Base-by-base conservation (phyloP, 1,284 basidiomycete species). In the Cystobasidium sp. region DNA sequence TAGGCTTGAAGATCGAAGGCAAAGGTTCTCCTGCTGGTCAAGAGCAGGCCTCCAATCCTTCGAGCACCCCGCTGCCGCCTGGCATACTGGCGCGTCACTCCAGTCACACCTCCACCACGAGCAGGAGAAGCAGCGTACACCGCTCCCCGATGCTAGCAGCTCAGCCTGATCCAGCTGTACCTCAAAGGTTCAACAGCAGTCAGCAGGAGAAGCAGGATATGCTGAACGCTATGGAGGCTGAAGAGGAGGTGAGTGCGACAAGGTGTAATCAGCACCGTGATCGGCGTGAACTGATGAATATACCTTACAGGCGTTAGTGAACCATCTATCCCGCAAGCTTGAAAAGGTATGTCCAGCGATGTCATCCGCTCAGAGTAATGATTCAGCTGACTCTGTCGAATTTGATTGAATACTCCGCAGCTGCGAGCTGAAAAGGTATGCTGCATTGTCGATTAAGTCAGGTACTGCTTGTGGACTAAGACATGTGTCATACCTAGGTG, bases 341-440 rank as follows among this genome's bases (percentile, higher is more conserved):
- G 69, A 71, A 41, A 71, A 71, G 59, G 69, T 71, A 49, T 39
- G 52, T 6, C 14, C 47, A n/a, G n/a, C n/a, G n/a, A n/a, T n/a
- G n/a, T n/a, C n/a, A n/a, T n/a, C n/a, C n/a, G n/a, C n/a, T n/a
- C n/a, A n/a, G n/a, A n/a, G n/a, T n/a, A n/a, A n/a, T 9, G 18
- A 12, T 8, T 14, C 5, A 43, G 7, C 44, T 43, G 41, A 44
- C 24, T 20, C 1, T 10, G 41, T 47, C 22, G 41, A 39, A 55
- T 12, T 18, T 12, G 59, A 18, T 31, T 3, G 44, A 37, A 20
- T 37, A 39, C 6, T 9, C 14, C 39, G 8, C 41, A 71, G 69
- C 47, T 71, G 14, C 69, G 69, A 39, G 69, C 69, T 31, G 69
- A 71, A 51, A 71, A 71, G 61, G 69, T 71, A 43, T 12, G 64